Conservation (phyloP, 257 asterid species). For the Penstemon davidsonii region DNA sequence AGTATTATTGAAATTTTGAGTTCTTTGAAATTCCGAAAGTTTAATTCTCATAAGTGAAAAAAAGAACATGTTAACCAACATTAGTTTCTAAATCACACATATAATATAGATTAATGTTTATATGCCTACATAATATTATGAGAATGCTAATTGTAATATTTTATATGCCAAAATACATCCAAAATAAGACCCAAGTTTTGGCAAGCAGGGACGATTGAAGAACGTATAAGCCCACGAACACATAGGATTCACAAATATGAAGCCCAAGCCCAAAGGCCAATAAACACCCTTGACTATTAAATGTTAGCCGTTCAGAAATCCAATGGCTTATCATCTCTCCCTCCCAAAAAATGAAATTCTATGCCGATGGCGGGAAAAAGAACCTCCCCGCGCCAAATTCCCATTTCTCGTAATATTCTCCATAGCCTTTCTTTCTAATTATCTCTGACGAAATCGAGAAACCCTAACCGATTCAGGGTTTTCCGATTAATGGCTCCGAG, state of each 20-base stretch:
- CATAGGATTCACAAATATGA: background rate
- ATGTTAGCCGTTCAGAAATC: constrained; percentile 37
- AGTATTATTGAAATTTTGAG: no score
- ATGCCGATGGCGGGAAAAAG: constrained; percentile 35
- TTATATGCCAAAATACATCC: no score
- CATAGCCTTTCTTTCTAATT: background rate
- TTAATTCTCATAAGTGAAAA: no score
- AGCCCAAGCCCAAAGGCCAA: constrained; percentile 19
- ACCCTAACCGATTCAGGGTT: constrained; percentile 10
- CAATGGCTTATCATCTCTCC: constrained; percentile 31
- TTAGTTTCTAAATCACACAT: no score
- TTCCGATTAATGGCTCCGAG: constrained; percentile 65
- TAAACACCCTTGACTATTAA: background rate
- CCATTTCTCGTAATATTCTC: constrained; percentile 6
- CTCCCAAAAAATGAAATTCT: constrained; percentile 26
- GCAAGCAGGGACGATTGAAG: no score
- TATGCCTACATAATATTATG: no score
- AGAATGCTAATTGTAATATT: no score
- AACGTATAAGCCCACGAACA: background rate
- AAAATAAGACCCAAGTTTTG: no score
- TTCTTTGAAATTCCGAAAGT: no score
- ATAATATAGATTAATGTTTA: no score
- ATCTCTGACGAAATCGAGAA: constrained; percentile 3
- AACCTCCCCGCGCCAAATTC: background rate
- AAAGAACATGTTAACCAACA: no score